These are phyloP conservation scores for Spergularia marina DNA, from an alignment of 148 eudicot genomes.

Conservation along the genomic window DNA sequence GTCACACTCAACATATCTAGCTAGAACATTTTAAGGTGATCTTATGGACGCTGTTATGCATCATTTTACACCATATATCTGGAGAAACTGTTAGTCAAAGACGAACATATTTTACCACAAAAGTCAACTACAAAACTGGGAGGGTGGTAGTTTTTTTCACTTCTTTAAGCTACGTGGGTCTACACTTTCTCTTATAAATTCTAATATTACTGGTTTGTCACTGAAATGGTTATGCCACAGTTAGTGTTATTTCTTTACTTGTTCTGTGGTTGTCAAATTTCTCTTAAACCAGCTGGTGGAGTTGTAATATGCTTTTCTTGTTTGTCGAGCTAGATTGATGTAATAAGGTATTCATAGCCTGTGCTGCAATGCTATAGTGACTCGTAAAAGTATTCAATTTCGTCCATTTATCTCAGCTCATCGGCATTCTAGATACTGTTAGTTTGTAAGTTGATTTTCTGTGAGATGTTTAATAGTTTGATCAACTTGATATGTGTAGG, in stretches of 20 bases:
- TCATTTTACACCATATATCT: too few species aligned
- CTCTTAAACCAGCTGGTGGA: background rate
- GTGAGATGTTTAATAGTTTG: background rate
- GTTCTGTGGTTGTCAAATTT: background rate
- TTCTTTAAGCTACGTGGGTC: background rate
- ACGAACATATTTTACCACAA: too few species aligned
- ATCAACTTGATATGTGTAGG: constrained; percentile 43
- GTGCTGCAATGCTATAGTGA: background rate
- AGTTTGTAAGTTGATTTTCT: background rate
- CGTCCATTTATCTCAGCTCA: background rate
- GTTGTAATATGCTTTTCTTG: background rate
- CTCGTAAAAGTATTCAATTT: background rate
- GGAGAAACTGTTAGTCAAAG: too few species aligned
- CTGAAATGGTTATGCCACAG: background rate
- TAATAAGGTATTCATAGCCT: background rate
- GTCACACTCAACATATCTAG: too few species aligned
- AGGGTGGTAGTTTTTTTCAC: too few species aligned
- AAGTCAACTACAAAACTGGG: too few species aligned
- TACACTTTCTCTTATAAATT: background rate
- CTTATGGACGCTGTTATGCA: too few species aligned
- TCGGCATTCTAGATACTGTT: background rate
- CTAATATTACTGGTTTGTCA: background rate
- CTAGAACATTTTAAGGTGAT: too few species aligned
- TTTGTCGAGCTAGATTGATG: background rate
- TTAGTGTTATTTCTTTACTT: background rate